Evolutionary conservation across 805 yeast genomes (phyloP), one percentile per base, ranked within the genome.

Genomic region (Torulaspora microellipsoides): DNA sequence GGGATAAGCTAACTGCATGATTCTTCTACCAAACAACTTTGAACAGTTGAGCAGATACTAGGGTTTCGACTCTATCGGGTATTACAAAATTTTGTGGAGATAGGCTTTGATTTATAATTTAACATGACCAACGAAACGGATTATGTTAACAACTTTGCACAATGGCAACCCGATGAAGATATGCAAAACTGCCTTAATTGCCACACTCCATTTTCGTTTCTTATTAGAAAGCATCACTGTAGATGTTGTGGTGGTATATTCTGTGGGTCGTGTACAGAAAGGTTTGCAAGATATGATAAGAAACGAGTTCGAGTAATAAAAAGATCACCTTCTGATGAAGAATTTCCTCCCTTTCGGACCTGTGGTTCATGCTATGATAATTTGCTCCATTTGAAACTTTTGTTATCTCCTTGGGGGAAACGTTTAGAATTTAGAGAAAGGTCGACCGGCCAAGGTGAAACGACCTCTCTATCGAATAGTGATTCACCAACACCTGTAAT

Each of bases 171-270:
- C 2, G 66, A 63, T 38, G 56, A 56, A 14, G 54, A 52, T 34
- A 45, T 55, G 27, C 45, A 43, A 2, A 45, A 48, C 8, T 82
- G 88, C 53, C 67, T 70, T 27, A 58, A 72, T 12, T 82, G 88
- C 55, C 52, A 59, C 13, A 44, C 60, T 0, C 52, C 52, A 28
- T 82, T 75, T 58, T 67, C 75, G 1, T 66, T 80, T 40, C 69
- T 80, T 53, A 70, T 73, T 49, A 67, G 87, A 45, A 72, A 80
- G 43, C 88, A 82, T 60, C 88, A 82, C 60, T 82, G 88, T 56
- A 68, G 88, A 34, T 72, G 72, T 48, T 82, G 88, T 62, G 88
- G 88, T 1, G 66, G 76, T n/a, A 74, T 81, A 3, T 81, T 75
- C 30, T 82, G 89, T 59, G 75, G 54, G 8, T 34, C 45, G n/a